A percentile compares a stretch with the other conserved stretches of the same genome.
phyloP scores from a whole-genome alignment of 108 stramenopile species.

The Fragilaria radians region DNA sequence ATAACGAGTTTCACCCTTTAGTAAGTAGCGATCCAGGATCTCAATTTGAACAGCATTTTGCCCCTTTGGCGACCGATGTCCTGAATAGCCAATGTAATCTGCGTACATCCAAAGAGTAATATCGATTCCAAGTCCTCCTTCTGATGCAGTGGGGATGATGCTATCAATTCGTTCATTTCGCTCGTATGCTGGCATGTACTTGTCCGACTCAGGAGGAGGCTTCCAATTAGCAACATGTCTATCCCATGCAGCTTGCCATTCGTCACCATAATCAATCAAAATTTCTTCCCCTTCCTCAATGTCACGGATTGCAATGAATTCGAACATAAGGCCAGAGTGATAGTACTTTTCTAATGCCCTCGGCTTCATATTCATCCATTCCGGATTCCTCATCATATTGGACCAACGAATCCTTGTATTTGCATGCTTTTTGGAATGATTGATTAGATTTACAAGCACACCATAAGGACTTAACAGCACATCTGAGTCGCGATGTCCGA shows the following conservation, averaged over 20 bases:
- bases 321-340: constrained; percentile 39
- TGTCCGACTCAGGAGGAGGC: constrained; percentile 6
- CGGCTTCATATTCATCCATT: constrained; percentile 23
- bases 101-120: neutral
- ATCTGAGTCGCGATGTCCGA: constrained; percentile 48
- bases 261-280: constrained; percentile 39
- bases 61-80: neutral
- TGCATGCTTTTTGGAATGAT: constrained; percentile 43
- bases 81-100: neutral
- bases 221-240: constrained; percentile 25
- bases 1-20: neutral
- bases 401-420: constrained; percentile 50
- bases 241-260: constrained; percentile 54
- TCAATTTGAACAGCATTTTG: neutral
- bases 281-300: constrained; percentile 51
- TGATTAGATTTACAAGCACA: constrained; percentile 45
- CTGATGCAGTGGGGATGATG: constrained; percentile 22
- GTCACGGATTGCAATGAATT: constrained; percentile 46
- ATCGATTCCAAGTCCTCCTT: neutral
- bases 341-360: constrained; percentile 11
- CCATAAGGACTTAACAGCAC: constrained; percentile 56
- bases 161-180: constrained; percentile 34
- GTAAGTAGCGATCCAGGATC: neutral
- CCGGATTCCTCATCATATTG: constrained; percentile 16
- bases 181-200: constrained; percentile 38